A percentile compares a stretch with the other conserved stretches of the same genome.
Conservation (phyloP, 305 asterid species). For the Fraxinus dipetala region DNA sequence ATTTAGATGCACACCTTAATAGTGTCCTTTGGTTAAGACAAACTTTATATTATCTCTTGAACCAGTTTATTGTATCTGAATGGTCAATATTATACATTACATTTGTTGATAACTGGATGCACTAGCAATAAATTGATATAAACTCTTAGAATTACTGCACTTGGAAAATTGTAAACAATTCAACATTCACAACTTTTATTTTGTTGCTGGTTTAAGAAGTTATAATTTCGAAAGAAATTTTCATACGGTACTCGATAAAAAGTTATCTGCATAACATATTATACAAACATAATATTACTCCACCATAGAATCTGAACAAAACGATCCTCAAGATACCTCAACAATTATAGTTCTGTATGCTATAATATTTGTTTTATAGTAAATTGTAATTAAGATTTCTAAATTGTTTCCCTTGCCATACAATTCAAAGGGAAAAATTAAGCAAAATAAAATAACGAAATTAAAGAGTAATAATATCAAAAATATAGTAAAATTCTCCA, state of each 20-base stretch:
- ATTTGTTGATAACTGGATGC: neutral
- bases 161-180: neutral
- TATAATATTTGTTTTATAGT: neutral
- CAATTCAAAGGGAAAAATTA: neutral
- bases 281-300: neutral
- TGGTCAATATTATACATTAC: neutral
- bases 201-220: neutral
- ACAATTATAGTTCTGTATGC: neutral
- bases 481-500: neutral
- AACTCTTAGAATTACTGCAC: neutral
- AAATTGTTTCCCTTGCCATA: neutral
- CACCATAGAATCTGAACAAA: neutral
- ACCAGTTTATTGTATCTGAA: neutral
- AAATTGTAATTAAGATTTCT: neutral
- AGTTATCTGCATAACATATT: neutral
- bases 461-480: neutral
- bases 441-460: neutral
- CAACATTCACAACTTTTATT: neutral
- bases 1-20: neutral
- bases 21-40: slow-evolving; percentile 12
- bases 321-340: neutral
- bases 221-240: neutral
- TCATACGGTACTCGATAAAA: neutral
- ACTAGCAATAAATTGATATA: neutral
- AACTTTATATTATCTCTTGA: neutral